These are phyloP conservation scores for Aspergillus sp. DNA, from an alignment of 2,329 filamentous ascomycete species.

Conservation along the genomic window DNA sequence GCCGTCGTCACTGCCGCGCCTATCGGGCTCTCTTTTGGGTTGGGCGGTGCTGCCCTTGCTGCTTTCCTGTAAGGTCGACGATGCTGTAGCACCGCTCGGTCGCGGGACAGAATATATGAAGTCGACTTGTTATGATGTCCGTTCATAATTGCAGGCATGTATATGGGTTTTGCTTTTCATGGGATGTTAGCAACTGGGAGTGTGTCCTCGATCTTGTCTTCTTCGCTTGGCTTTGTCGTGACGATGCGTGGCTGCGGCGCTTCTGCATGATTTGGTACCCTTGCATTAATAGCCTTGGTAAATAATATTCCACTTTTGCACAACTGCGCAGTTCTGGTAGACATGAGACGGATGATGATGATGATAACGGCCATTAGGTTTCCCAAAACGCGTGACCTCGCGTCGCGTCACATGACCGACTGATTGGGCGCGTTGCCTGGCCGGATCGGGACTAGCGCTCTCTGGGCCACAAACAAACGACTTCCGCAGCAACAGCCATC, in stretches of 20 bases:
- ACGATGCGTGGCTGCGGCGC: slow-evolving; percentile 9
- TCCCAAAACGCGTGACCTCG: slow-evolving; percentile 17
- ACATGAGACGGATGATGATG: background rate
- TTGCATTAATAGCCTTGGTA: slow-evolving; percentile 3
- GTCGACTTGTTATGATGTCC: background rate
- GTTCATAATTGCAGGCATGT: background rate
- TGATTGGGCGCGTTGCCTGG: slow-evolving; percentile 1
- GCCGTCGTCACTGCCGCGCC: slow-evolving; percentile 30
- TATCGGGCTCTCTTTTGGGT: slow-evolving; percentile 25
- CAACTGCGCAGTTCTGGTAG: no score
- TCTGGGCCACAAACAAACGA: slow-evolving; percentile 12
- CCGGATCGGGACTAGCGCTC: slow-evolving; percentile 7
- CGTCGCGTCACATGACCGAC: slow-evolving; percentile 8
- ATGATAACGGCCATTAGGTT: slow-evolving; percentile 14
- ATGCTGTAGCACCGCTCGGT: background rate
- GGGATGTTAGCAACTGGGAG: no score
- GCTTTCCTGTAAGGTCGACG: slow-evolving; percentile 30
- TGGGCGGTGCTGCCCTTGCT: slow-evolving; percentile 35
- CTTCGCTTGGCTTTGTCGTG: slow-evolving; percentile 7
- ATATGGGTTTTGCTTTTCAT: no score
- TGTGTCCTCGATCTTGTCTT: no score
- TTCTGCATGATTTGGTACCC: slow-evolving; percentile 8
- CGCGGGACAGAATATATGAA: no score
- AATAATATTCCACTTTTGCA: no score
- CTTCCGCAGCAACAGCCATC: background rate